These are phyloP conservation scores for Orbilia quercus DNA, from an alignment of 2,329 filamentous ascomycete species.

Conservation along the genomic window DNA sequence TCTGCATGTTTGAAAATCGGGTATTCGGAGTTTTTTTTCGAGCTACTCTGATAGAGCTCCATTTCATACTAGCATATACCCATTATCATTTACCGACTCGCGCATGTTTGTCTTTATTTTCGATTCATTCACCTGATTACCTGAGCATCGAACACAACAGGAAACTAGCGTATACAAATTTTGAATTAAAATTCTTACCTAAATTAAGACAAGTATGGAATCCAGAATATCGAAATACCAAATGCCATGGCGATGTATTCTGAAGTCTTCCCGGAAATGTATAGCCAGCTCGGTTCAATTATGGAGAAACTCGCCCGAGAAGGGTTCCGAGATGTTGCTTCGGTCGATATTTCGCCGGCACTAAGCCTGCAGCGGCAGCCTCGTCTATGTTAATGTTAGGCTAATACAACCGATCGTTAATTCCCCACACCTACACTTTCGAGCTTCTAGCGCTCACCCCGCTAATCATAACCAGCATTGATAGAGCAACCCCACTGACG, in stretches of 20 bases:
- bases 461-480: slow-evolving; percentile 13
- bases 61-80: slow-evolving; percentile 26
- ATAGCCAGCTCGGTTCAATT: slow-evolving; percentile 49
- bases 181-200: too few relatives aligned
- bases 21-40: neutral
- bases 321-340: slow-evolving; percentile 45
- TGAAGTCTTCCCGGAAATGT: slow-evolving; percentile 35
- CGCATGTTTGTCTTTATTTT: slow-evolving; percentile 8
- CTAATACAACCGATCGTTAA: slow-evolving; percentile 24
- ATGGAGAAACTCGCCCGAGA: slow-evolving; percentile 55
- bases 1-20: neutral
- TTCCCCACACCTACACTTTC: too few relatives aligned
- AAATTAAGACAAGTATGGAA: too few relatives aligned
- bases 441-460: slow-evolving; percentile 11
- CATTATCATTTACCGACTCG: slow-evolving; percentile 14
- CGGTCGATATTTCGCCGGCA: slow-evolving; percentile 45
- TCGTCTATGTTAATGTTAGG: slow-evolving; percentile 2
- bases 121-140: slow-evolving; percentile 6
- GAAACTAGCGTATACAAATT: too few relatives aligned
- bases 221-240: too few relatives aligned
- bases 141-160: too few relatives aligned
- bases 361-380: slow-evolving; percentile 24
- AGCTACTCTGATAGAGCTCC: neutral
- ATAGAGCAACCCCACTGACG: slow-evolving; percentile 4
- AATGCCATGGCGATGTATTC: too few relatives aligned